Conservation (phyloP, 331 rosid species). For the Quercus tomentella region DNA sequence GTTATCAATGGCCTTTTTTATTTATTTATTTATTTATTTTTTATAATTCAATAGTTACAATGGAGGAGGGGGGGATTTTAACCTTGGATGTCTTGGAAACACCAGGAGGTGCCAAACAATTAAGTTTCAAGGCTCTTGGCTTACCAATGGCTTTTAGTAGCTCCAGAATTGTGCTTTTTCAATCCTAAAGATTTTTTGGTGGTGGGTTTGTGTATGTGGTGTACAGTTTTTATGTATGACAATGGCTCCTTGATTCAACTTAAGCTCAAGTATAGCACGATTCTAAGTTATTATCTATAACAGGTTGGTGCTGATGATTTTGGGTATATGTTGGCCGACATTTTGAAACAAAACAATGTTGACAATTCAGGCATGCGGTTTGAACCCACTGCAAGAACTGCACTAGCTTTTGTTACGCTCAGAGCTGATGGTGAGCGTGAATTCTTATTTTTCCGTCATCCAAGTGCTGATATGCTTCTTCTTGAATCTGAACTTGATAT, state of each 20-base stretch:
- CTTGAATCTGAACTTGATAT: constrained; percentile 73
- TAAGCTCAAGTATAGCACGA: not conserved
- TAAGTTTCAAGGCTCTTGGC: too few relatives aligned
- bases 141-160: not conserved
- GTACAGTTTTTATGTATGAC: not conserved
- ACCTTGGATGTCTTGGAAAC: too few relatives aligned
- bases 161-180: not conserved
- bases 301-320: constrained; percentile 94
- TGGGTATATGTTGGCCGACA: constrained; percentile 68
- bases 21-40: too few relatives aligned
- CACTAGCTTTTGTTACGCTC: constrained; percentile 81
- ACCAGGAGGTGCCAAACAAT: too few relatives aligned
- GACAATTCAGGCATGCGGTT: constrained; percentile 68
- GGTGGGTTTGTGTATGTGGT: not conserved
- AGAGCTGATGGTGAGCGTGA: constrained; percentile 91
- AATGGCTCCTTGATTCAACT: constrained; percentile 15
- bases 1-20: not conserved
- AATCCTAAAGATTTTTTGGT: not conserved
- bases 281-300: constrained; percentile 3
- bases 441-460: constrained; percentile 82
- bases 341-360: constrained; percentile 65
- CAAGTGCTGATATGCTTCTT: constrained; percentile 96
- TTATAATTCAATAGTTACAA: too few relatives aligned
- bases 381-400: constrained; percentile 77
- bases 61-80: too few relatives aligned